Conservation (phyloP, 2,329 filamentous ascomycete genomes). For the Fusarium sp. region DNA sequence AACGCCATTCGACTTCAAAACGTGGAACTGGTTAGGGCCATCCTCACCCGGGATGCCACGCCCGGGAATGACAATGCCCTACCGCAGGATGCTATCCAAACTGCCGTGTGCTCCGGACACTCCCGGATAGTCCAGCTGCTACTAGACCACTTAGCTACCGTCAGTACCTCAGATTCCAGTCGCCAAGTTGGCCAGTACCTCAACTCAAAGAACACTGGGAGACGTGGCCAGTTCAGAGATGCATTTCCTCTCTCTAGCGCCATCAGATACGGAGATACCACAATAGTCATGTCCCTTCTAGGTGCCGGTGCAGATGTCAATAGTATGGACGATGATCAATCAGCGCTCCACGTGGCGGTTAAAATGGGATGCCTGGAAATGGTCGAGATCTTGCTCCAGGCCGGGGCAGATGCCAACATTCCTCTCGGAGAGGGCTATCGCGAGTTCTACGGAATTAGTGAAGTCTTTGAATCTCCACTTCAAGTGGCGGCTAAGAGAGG, state of each 20-base stretch:
- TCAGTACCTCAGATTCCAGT: neutral
- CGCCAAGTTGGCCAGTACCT: neutral
- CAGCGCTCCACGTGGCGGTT: neutral
- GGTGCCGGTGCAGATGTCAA: neutral
- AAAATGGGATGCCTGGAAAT: neutral
- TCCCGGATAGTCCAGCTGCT: neutral
- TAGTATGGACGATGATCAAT: neutral
- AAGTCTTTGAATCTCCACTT: neutral
- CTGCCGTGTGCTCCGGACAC: neutral
- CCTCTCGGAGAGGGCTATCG: neutral
- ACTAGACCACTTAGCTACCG: neutral
- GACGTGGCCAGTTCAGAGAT: neutral
- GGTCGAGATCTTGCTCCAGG: neutral
- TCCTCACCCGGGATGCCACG: neutral
- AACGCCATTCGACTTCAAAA: neutral
- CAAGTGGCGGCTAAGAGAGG: neutral
- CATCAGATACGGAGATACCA: neutral
- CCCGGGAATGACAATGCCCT: neutral
- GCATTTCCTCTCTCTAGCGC: neutral
- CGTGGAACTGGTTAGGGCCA: neutral
- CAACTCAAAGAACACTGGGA: neutral
- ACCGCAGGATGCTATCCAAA: neutral
- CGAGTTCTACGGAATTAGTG: fast-evolving
- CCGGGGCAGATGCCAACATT: neutral
- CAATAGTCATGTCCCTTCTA: neutral